A percentile compares a stretch with the other conserved stretches of the same genome.
phyloP scores from a whole-genome alignment of 805 yeast species.

The Suhomyces xylopsoci region DNA sequence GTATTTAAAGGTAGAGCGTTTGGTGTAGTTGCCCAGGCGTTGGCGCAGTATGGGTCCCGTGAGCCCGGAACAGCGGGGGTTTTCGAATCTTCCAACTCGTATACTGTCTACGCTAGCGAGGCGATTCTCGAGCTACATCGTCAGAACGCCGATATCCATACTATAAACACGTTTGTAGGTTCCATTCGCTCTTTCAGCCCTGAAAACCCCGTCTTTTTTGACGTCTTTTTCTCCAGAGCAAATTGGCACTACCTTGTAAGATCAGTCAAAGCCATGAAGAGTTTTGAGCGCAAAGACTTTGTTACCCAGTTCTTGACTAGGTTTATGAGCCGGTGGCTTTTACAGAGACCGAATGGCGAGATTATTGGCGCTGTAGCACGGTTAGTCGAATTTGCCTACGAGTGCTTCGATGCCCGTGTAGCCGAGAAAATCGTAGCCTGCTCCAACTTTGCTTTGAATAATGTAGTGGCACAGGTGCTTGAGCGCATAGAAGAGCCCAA shows the following conservation, averaged over 20 bases:
- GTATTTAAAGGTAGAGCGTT: constrained; percentile 33
- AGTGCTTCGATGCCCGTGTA: constrained; percentile 17
- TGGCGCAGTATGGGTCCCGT: neutral
- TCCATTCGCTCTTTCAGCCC: constrained; percentile 23
- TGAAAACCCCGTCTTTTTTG: constrained; percentile 16
- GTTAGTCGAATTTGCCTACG: constrained; percentile 11
- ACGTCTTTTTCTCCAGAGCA: constrained; percentile 17
- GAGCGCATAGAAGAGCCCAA: constrained; percentile 1
- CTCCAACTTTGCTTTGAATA: constrained; percentile 12
- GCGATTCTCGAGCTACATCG: constrained; percentile 16
- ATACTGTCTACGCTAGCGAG: constrained; percentile 17
- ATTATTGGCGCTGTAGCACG: constrained; percentile 5
- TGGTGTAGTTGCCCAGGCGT: constrained; percentile 23
- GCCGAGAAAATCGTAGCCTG: constrained; percentile 18
- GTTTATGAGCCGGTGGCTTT: constrained; percentile 1
- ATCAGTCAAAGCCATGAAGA: constrained; percentile 19
- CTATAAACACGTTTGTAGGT: constrained; percentile 14
- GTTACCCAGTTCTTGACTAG: constrained; percentile 14
- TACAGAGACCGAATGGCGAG: neutral
- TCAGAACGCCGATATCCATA: constrained; percentile 3
- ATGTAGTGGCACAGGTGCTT: constrained; percentile 14
- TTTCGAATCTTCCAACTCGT: constrained; percentile 16
- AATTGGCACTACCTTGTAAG: constrained; percentile 18
- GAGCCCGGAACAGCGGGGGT: constrained; percentile 7
- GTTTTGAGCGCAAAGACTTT: constrained; percentile 23